Evolutionary conservation across 257 asterid species (phyloP).

Genomic region (Primulina huaijiensis): DNA sequence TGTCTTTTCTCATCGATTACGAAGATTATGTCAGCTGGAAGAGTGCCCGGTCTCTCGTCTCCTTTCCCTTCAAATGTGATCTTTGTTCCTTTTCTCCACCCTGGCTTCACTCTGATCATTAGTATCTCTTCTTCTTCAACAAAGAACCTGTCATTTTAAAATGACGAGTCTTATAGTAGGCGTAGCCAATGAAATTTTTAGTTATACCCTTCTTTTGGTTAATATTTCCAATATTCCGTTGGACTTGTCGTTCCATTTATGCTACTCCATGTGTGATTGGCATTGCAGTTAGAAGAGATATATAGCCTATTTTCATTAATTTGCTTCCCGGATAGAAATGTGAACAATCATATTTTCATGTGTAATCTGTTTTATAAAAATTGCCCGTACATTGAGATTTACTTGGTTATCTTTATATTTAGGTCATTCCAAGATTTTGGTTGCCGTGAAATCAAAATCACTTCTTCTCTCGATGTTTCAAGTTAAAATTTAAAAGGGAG

Average conservation of each 20-base stretch:
- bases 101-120: slow-evolving; percentile 69
- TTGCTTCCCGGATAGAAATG: too few relatives aligned
- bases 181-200: background rate
- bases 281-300: background rate
- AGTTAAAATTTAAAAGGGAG: too few relatives aligned
- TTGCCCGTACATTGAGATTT: too few relatives aligned
- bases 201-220: background rate
- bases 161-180: background rate
- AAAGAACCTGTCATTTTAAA: slow-evolving; percentile 42
- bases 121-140: slow-evolving; percentile 73
- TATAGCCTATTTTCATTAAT: background rate
- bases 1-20: slow-evolving; percentile 73
- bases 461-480: too few relatives aligned
- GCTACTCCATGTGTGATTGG: too few relatives aligned
- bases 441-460: too few relatives aligned
- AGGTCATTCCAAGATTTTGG: too few relatives aligned
- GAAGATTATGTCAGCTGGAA: slow-evolving; percentile 82
- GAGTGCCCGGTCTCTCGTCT: slow-evolving; percentile 73
- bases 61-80: slow-evolving; percentile 94
- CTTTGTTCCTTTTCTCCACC: slow-evolving; percentile 90
- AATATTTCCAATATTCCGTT: background rate
- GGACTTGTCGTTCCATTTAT: background rate
- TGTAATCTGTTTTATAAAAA: too few relatives aligned
- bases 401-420: too few relatives aligned
- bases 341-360: too few relatives aligned